Base-by-base conservation (phyloP, 129 eudicot species). In the Lactuca saligna region DNA sequence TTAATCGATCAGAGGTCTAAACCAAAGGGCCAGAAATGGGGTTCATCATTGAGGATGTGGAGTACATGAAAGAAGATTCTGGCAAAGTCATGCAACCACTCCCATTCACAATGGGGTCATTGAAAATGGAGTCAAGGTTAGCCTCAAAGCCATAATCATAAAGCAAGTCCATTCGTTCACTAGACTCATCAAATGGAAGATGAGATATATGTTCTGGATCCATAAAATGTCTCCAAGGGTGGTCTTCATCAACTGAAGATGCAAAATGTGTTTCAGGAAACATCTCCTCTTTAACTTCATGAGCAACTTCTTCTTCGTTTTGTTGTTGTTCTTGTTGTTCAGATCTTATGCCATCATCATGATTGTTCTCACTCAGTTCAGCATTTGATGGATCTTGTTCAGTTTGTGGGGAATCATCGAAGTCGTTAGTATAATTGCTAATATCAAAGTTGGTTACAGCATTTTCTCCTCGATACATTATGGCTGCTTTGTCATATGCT, bases 401-500 rank as follows among this genome's bases (percentile, higher is more conserved):
- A 10, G 14, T 13, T 44, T 44, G 38, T 70, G 75, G 49, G 25
- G 44, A 29, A 31, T 58, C 34, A 46, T 54, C 38, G 7, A 63
- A 33, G 46, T 53, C 12, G 51, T 53, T 17, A 3, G 48, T 12
- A 44, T 74, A 74, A 11, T 8, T 32, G 79, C 60, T 74, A 42
- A 74, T 74, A 48, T 74, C 51, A 57, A 74, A 74, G 66, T 74
- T 74, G 59, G 79, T 74, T 31, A 74, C 53, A 9, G 79, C 72
- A 14, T 37, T 25, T 15, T 14, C 56, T 48, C 65, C 65, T 17
- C 79, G 65, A 9, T 42, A 15, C 39, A 32, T 1, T 65, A 74
- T 74, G 38, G 79, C 79, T 42, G 79, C 79, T 12, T 15, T n/a
- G 60, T 74, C 79, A 46, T 74, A 74, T 65, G 79, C 79, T 64